Base-by-base conservation (phyloP, 177 flowering plant genomes). In the Vitis hybrid region DNA sequence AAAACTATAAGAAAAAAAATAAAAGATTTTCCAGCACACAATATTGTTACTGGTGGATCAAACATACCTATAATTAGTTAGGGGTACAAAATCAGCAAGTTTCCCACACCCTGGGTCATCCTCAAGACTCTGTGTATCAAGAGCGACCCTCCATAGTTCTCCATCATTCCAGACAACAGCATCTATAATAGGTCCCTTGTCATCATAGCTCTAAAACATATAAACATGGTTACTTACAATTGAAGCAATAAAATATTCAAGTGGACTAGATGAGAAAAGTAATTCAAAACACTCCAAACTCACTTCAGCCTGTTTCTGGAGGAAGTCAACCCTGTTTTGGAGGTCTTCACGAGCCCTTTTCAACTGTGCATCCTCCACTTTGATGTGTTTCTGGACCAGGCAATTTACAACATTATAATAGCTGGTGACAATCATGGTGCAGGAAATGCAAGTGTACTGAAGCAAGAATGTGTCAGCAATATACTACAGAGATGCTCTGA, bases 81-180 rank as follows among this genome's bases (percentile, higher is more conserved):
- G 79, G 52, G 99, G 99, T 58, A 65, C 55, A 69, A 93, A 95
- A 52, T 90, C 76, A 61, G 97, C 89, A 62, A 95, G 92, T 70
- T 84, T 90, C 60, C 99, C 99, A 62, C 76, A 49, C 56, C 78
- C 87, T 46, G 87, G 76, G 50, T 90, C 88, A 82, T 89, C 93
- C 83, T 91, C 97, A 76, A 95, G 90, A 70, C 82, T 84, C 71
- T 88, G 99, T 3, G 97, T 95, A 75, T 95, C 99, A 78, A 95
- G 84, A 72, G 99, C 98, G 74, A 80, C 98, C 81, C 99, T 87
- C 99, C 99, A 95, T 50, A 88, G 74, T 73, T 90, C 90, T 73
- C 99, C 99, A 86, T 93, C 98, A 80, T 91, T 85, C 99, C 99
- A 95, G 27, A 91, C 98, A 72, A 95, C 98, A 85, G 91, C 99